Conservation (phyloP, 2,329 filamentous ascomycete species). For the Cordyceps militaris region DNA sequence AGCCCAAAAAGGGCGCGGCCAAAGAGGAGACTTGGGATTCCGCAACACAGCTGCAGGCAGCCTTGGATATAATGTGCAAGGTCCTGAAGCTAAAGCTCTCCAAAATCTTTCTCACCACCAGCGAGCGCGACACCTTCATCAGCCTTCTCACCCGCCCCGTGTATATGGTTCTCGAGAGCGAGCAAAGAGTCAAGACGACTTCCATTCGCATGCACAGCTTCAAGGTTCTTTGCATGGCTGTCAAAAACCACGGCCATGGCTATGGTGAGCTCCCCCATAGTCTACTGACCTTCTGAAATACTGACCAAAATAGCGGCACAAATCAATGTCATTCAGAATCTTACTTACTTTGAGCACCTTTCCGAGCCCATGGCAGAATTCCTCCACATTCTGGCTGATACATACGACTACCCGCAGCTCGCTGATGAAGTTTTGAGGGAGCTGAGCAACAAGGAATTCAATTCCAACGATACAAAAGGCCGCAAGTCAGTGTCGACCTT, state of each 20-base stretch:
- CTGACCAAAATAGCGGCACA: constrained; percentile 65
- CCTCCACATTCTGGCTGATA: constrained; percentile 87
- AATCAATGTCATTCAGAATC: constrained; percentile 93
- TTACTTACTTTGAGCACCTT: constrained; percentile 98
- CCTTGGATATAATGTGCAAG: constrained; percentile 92
- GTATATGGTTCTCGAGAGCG: constrained; percentile 90
- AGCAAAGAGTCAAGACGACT: constrained; percentile 82
- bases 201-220: constrained; percentile 93
- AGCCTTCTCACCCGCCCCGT: constrained; percentile 85
- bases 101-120: constrained; percentile 92
- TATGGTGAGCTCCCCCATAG: constrained; percentile 56
- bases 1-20: constrained; percentile 68
- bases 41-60: constrained; percentile 75
- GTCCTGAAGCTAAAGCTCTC: constrained; percentile 86
- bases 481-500: constrained; percentile 96
- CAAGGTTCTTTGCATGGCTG: constrained; percentile 90
- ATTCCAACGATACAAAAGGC: constrained; percentile 88
- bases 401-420: constrained; percentile 95
- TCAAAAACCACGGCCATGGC: constrained; percentile 96
- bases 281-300: constrained; percentile 12
- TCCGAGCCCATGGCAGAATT: constrained; percentile 99
- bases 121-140: constrained; percentile 92
- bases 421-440: constrained; percentile 91
- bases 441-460: constrained; percentile 96
- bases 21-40: constrained; percentile 86